These are phyloP conservation scores for Penicillium antarcticum DNA, from an alignment of 495 filamentous ascomycete genomes.

Conservation along the genomic window DNA sequence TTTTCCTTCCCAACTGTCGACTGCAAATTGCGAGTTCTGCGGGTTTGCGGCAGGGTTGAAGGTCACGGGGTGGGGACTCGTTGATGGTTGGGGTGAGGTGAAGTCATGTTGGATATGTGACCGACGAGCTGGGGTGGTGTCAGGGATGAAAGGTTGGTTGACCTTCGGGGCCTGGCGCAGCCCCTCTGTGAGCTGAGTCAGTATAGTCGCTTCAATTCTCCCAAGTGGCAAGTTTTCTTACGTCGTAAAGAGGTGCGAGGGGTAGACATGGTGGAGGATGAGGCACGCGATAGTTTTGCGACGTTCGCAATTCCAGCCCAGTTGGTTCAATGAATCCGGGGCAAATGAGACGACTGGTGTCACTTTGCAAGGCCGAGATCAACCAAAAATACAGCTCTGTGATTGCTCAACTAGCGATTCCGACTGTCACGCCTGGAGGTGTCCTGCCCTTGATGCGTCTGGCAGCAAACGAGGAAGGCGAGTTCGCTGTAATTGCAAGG, in stretches of 20 bases:
- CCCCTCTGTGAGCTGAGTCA: slow-evolving; percentile 35
- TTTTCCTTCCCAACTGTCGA: slow-evolving; percentile 39
- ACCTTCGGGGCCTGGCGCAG: slow-evolving; percentile 45
- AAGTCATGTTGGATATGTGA: slow-evolving; percentile 32
- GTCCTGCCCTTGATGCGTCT: slow-evolving; percentile 7
- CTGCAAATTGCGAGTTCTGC: slow-evolving; percentile 24
- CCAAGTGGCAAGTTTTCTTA: slow-evolving; percentile 5
- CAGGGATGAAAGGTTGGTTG: slow-evolving; percentile 47
- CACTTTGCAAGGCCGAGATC: not conserved
- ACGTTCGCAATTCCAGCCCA: not conserved
- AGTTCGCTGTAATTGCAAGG: not conserved
- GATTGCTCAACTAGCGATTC: no score
- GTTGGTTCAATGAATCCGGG: not conserved
- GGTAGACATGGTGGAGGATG: slow-evolving; percentile 21
- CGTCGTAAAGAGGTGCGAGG: slow-evolving; percentile 28
- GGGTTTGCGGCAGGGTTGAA: slow-evolving; percentile 30
- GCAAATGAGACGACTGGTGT: not conserved
- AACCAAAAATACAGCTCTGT: no score
- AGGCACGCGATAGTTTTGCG: not conserved
- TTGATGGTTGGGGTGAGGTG: slow-evolving; percentile 32
- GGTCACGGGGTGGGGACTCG: slow-evolving; percentile 21
- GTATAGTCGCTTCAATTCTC: not conserved
- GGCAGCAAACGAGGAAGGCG: not conserved
- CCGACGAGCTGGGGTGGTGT: slow-evolving; percentile 40
- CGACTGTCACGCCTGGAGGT: not conserved